phyloP scores from a whole-genome alignment of 2,329 filamentous ascomycete species.

The Coniochaeta prunicola region DNA sequence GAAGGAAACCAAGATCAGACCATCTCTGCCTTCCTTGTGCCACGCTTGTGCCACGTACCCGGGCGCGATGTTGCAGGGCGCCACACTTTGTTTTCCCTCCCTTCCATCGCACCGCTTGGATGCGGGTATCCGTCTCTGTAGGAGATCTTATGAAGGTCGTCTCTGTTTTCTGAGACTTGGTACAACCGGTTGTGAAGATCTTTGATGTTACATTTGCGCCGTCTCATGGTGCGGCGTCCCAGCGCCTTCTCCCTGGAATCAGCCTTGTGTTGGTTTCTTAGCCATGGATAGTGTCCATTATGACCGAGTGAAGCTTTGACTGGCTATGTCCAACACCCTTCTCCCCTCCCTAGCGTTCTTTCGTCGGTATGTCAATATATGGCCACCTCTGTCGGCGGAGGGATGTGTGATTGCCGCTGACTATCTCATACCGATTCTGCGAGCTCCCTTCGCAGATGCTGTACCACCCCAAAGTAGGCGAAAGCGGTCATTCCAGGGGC shows the following conservation, averaged over 20 bases:
- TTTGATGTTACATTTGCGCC: background rate
- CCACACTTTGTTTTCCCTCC: slow-evolving; percentile 1
- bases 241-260: no score
- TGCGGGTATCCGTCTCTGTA: background rate
- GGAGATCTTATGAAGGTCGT: background rate
- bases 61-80: background rate
- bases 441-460: background rate
- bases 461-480: background rate
- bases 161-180: background rate
- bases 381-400: background rate
- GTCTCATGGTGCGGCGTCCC: background rate
- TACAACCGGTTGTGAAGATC: background rate
- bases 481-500: background rate
- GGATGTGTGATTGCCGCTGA: background rate
- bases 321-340: background rate
- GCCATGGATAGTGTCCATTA: background rate
- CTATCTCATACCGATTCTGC: background rate
- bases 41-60: background rate
- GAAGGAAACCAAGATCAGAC: background rate
- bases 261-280: background rate
- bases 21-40: background rate
- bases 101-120: background rate
- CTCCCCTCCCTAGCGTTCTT: background rate
- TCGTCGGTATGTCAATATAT: background rate
- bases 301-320: background rate